phyloP scores from a whole-genome alignment of 352 stramenopile species.

The Saprolegnia parasitica region DNA sequence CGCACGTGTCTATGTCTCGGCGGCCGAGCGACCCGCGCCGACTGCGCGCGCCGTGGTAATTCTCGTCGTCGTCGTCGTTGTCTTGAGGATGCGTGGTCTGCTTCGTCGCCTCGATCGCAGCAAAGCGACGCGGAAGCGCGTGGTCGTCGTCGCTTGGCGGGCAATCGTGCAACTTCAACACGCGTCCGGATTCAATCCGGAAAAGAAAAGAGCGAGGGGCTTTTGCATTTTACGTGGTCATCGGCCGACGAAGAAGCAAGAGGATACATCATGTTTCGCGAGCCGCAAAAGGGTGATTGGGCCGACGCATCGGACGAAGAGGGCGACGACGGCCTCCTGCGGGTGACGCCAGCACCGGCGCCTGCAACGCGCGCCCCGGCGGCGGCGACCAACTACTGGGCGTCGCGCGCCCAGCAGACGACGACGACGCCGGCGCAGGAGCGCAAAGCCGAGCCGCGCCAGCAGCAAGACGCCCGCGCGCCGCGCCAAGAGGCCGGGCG shows the following conservation, averaged over 20 bases:
- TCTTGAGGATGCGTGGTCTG: no score
- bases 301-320: slow-evolving; percentile 59
- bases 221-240: background rate
- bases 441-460: slow-evolving; percentile 24
- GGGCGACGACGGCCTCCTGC: slow-evolving; percentile 34
- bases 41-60: no score
- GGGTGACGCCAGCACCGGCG: slow-evolving; percentile 16
- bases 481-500: background rate
- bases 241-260: background rate
- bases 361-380: slow-evolving; percentile 14
- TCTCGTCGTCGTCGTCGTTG: no score
- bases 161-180: background rate
- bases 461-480: slow-evolving; percentile 16
- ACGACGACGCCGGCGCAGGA: slow-evolving; percentile 28
- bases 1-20: no score
- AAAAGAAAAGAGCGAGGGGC: background rate
- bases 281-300: slow-evolving; percentile 62
- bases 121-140: no score
- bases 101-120: no score
- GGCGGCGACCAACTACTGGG: slow-evolving; percentile 13
- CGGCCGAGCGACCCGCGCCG: no score
- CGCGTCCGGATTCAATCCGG: background rate
- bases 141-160: no score
- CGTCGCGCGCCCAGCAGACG: slow-evolving; percentile 23
- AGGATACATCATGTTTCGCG: slow-evolving; percentile 56